Evolutionary conservation across 176 grass and related monocot genomes (phyloP).

Genomic region (Lolium rigidum): DNA sequence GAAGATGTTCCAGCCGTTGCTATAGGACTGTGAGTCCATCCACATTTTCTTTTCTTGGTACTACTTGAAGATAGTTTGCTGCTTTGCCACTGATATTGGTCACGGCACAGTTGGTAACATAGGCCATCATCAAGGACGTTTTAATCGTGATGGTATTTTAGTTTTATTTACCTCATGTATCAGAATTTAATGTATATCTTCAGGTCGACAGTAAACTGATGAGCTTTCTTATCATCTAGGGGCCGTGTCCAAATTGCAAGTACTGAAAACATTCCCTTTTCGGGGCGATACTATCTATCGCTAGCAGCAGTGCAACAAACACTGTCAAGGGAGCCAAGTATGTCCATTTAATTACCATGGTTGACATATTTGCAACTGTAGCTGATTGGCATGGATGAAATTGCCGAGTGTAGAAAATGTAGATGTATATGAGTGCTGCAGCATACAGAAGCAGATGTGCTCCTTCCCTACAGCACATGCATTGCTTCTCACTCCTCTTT

Average conservation of each 20-base stretch:
- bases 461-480: too few species aligned
- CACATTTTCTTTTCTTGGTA: slow-evolving; percentile 62
- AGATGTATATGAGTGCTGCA: too few species aligned
- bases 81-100: slow-evolving; percentile 87
- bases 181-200: slow-evolving; percentile 12
- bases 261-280: slow-evolving; percentile 97
- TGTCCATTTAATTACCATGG: too few species aligned
- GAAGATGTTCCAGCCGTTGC: slow-evolving; percentile 77
- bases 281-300: slow-evolving; percentile 80
- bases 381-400: not conserved
- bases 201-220: slow-evolving; percentile 32
- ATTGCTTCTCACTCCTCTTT: too few species aligned
- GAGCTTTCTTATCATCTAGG: slow-evolving; percentile 36
- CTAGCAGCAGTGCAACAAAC: slow-evolving; percentile 53
- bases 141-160: slow-evolving; percentile 77
- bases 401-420: not conserved
- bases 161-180: slow-evolving; percentile 18
- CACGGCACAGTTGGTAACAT: slow-evolving; percentile 59
- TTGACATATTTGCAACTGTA: not conserved
- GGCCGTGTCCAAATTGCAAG: slow-evolving; percentile 85
- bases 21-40: slow-evolving; percentile 65
- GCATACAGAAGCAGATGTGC: too few species aligned
- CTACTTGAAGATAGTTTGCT: slow-evolving; percentile 76
- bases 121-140: slow-evolving; percentile 85
- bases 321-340: slow-evolving; percentile 52